Evolutionary conservation across 2,329 filamentous ascomycete genomes (phyloP), one percentile per base, ranked within the genome.

Genomic region (Zymoseptoria tritici): DNA sequence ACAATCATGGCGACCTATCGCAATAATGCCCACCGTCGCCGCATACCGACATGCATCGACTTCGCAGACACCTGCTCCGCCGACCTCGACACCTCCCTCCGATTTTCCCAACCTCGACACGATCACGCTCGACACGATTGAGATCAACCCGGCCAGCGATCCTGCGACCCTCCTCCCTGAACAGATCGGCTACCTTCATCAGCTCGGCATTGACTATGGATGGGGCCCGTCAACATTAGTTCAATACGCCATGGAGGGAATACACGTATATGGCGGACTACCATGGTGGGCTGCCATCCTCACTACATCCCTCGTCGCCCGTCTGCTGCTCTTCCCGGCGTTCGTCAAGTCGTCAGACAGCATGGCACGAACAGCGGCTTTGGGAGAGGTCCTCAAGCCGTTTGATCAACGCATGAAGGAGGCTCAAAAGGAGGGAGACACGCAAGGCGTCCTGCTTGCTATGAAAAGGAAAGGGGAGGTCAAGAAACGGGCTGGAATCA

Each of bases 201-300:
- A 85, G 6, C 79, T 97, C 9, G 94, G 94, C 3, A 78, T 99
- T 21, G 90, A 97, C 68, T 97, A 88, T 70, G 91, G 93, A 71
- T 92, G 80, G 78, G 93, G 93, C 16, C 84, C 89, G 4, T 90
- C 91, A 0, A 77, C 86, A 3, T 66, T 84, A 16, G 85, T 94
- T 74, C 82, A 97, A 76, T 92, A 82, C 80, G 21, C 84, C 2
- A 77, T 97, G 9, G 94, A 99, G 78, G 85, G 93, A 71, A 72
- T 95, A 49, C 91, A 99, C 75, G 79, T 97, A 62, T 87, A 82
- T 67, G 77, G 72, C 6, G 90, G 88, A 42, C 75, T 90, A 58
- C 90, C 91, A 11, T 97, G 94, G 94, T 91, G 89, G 80, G 85
- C 79, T 1, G 84, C 89, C 61, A 88, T 97, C 67, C 74, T 87